Evolutionary conservation across 306 rosid species (phyloP).

Genomic region (Gastrolobium villosum): DNA sequence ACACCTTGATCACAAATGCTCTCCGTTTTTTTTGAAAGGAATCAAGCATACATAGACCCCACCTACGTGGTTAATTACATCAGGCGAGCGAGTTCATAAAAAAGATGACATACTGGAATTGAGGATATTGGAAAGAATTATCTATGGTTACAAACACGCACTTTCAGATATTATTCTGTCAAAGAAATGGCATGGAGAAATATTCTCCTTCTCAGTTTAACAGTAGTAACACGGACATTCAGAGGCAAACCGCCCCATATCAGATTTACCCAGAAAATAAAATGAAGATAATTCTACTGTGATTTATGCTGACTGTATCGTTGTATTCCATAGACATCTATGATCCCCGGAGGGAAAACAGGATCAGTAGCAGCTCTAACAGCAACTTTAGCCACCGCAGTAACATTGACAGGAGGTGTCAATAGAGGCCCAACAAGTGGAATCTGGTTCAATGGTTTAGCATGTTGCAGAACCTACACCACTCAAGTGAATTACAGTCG

Average conservation of each 20-base stretch:
- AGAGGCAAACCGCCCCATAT: slow-evolving; percentile 43
- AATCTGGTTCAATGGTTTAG: slow-evolving; percentile 73
- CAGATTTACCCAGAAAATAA: slow-evolving; percentile 30
- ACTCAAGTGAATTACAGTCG: slow-evolving; percentile 40
- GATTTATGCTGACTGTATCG: slow-evolving; percentile 77
- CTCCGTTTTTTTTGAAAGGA: neutral
- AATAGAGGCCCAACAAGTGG: slow-evolving; percentile 92
- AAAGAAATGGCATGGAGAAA: slow-evolving; percentile 28
- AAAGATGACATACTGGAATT: slow-evolving; percentile 11
- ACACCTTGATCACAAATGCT: neutral
- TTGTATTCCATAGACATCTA: slow-evolving; percentile 82
- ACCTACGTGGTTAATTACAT: slow-evolving; percentile 16
- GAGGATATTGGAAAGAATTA: slow-evolving; percentile 32
- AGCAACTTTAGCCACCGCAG: slow-evolving; percentile 83
- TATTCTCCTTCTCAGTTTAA: slow-evolving; percentile 41
- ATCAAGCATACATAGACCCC: neutral
- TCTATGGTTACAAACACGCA: slow-evolving; percentile 35
- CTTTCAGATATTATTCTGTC: slow-evolving; percentile 48
- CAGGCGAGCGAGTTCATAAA: neutral
- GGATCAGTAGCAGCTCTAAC: slow-evolving; percentile 97
- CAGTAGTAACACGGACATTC: slow-evolving; percentile 20
- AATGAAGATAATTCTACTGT: slow-evolving; percentile 43
- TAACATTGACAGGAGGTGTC: slow-evolving; percentile 87
- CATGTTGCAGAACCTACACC: slow-evolving; percentile 74
- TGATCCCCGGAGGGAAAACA: slow-evolving; percentile 90